Evolutionary conservation across 140 eudicot genomes (phyloP), one percentile per base, ranked within the genome.

Genomic region (Cichorium intybus): DNA sequence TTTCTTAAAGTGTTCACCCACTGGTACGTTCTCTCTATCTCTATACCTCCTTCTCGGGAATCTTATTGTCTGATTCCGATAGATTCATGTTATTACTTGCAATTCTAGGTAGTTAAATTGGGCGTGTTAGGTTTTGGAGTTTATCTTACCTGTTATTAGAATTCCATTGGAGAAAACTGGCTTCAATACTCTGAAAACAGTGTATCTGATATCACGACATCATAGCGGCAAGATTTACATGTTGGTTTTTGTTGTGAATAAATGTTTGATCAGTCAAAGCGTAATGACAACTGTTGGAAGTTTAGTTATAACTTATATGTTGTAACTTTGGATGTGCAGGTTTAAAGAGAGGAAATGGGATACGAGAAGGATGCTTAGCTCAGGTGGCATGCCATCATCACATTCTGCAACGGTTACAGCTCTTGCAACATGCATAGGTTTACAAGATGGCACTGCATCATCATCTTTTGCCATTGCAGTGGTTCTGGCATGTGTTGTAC

Each of bases 301-400:
- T 63, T 72, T 76, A 72, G 24, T 54, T 35, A n/a, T n/a, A n/a
- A n/a, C n/a, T n/a, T n/a, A n/a, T 15, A 12, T 26, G 0, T 26
- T 68, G 23, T 47, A 64, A 24, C 55, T 10, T 45, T 69, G 61
- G 57, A 64, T 49, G 20, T 69, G 57, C 80, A 89, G 97, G 97
- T 81, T 57, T 66, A 89, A 86, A 87, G 97, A 89, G 73, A 86
- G 75, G 79, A 83, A 69, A 81, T 89, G 97, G 97, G 97, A 89
- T 69, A 81, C 95, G 4, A 84, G 75, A 83, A 84, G 77, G 71
- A 83, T 90, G 95, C 80, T 90, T 55, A 71, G 95, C 72, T 90
- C 97, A 64, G 97, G 97, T 61, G 97, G 97, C 51, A 90, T 90
- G 95, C 97, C 97, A 57, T 90, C 95, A 58, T 90, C 97, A 77